Evolutionary conservation across 139 green algal species (phyloP).

Genomic region (Chlorella sp.): DNA sequence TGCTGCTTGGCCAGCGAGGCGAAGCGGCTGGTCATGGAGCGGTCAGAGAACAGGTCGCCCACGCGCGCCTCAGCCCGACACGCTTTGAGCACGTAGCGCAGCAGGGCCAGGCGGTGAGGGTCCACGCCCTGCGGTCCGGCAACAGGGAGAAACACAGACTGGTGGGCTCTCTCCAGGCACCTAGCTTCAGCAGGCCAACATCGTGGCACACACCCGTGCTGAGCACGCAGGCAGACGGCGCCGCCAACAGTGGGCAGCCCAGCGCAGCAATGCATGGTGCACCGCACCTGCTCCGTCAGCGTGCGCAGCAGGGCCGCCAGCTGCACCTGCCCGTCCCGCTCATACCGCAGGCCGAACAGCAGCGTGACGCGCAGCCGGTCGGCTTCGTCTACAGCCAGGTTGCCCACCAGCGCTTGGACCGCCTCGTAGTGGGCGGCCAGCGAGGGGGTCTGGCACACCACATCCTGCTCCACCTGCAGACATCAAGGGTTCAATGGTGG

Average conservation of each 20-base stretch:
- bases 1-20: constrained; percentile 74
- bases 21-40: constrained; percentile 65
- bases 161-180: no score
- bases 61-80: constrained; percentile 61
- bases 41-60: constrained; percentile 89
- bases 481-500: no score
- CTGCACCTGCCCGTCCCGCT: constrained; percentile 76
- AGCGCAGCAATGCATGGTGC: no score
- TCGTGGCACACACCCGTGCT: no score
- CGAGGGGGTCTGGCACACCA: constrained; percentile 72
- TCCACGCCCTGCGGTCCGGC: constrained; percentile 22
- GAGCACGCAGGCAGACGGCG: no score
- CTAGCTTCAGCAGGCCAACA: no score
- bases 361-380: constrained; percentile 80
- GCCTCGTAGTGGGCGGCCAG: constrained; percentile 40
- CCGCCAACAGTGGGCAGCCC: no score
- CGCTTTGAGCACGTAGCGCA: constrained; percentile 64
- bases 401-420: constrained; percentile 33
- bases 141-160: no score
- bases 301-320: constrained; percentile 41
- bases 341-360: constrained; percentile 93
- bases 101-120: constrained; percentile 5
- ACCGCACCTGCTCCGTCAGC: constrained; percentile 34
- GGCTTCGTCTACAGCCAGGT: background rate
- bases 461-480: constrained; percentile 85